Evolutionary conservation across 306 rosid species (phyloP).

Genomic region (Rosa multiflora): DNA sequence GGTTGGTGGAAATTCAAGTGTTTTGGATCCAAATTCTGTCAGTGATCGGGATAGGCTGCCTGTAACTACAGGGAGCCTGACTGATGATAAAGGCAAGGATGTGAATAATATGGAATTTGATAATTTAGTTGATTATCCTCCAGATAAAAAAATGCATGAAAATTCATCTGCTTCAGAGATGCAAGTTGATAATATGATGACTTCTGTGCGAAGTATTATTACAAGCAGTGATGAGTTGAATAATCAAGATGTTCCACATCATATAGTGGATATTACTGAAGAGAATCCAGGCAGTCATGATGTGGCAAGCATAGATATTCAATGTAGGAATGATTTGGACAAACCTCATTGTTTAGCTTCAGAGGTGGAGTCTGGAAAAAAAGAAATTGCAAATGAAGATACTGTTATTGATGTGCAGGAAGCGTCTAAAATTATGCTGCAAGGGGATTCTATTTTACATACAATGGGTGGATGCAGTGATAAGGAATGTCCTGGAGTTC

Average conservation of each 20-base stretch:
- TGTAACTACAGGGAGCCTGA: slow-evolving; percentile 31
- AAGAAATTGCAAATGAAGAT: slow-evolving; percentile 29
- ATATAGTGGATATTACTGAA: slow-evolving; percentile 24
- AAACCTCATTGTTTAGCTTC: slow-evolving; percentile 34
- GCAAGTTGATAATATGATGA: slow-evolving; percentile 22
- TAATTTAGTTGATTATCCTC: slow-evolving; percentile 27
- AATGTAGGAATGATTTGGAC: slow-evolving; percentile 23
- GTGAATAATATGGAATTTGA: slow-evolving; percentile 30
- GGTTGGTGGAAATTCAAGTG: slow-evolving; percentile 43
- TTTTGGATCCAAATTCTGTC: slow-evolving; percentile 36
- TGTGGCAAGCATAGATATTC: slow-evolving; percentile 28
- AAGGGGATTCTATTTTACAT: slow-evolving; percentile 40
- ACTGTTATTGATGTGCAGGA: slow-evolving; percentile 31
- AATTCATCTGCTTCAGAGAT: slow-evolving; percentile 41
- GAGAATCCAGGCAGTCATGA: slow-evolving; percentile 32
- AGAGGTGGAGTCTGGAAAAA: slow-evolving; percentile 28
- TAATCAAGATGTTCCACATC: slow-evolving; percentile 38
- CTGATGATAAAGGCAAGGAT: slow-evolving; percentile 38
- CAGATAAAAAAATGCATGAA: slow-evolving; percentile 33
- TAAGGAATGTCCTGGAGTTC: slow-evolving; percentile 32
- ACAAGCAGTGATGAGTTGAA: slow-evolving; percentile 29
- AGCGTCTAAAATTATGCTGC: slow-evolving; percentile 25
- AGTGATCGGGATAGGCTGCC: slow-evolving; percentile 34
- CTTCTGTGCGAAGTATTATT: slow-evolving; percentile 33
- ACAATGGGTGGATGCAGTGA: slow-evolving; percentile 32